These are phyloP conservation scores for Fusarium foetens DNA, from an alignment of 2,329 filamentous ascomycete species.

Conservation along the genomic window DNA sequence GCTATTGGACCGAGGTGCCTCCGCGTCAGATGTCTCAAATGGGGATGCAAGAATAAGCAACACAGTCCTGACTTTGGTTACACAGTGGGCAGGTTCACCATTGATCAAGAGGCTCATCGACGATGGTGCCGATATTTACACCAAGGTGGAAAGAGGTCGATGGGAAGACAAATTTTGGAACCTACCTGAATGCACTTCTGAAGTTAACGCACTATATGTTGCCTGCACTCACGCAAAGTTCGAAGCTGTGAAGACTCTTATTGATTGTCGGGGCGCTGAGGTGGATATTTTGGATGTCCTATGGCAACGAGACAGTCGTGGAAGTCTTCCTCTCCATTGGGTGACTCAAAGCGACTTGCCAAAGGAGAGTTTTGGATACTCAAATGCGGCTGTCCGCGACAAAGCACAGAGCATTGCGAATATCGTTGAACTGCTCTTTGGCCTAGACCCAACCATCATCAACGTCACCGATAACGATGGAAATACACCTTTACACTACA, in stretches of 20 bases:
- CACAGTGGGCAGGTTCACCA: background rate
- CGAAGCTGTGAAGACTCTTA: background rate
- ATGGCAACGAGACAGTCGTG: background rate
- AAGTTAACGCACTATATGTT: background rate
- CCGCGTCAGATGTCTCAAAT: background rate
- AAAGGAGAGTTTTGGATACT: fast-evolving
- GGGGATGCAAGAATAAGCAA: fast-evolving
- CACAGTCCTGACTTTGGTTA: background rate
- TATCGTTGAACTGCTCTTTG: fast-evolving
- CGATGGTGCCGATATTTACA: background rate
- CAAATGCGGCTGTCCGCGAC: background rate
- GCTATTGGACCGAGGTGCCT: background rate
- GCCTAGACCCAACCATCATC: background rate
- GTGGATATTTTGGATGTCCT: background rate
- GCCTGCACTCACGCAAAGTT: background rate
- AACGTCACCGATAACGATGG: background rate
- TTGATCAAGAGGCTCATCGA: slow-evolving; percentile 1
- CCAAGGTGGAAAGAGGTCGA: background rate
- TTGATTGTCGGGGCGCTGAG: background rate
- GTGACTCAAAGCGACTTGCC: background rate
- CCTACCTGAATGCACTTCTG: background rate
- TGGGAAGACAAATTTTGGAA: background rate
- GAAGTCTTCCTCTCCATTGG: background rate
- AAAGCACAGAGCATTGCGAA: background rate
- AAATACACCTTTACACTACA: background rate